Evolutionary conservation across 805 yeast genomes (phyloP).

Genomic region (Schwanniomyces pseudopolymorphus): DNA sequence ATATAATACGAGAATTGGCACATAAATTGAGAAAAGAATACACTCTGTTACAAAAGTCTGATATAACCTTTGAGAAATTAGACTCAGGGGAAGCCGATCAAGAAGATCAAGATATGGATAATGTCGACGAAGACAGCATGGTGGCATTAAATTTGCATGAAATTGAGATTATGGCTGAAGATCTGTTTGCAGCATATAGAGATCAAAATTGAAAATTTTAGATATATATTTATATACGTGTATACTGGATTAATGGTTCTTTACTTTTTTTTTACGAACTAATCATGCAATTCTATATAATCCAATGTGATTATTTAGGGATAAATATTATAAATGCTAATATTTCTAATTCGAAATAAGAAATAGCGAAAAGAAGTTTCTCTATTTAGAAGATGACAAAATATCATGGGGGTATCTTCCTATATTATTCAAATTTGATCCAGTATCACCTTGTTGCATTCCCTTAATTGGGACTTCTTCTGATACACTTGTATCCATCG

Average conservation of each 20-base stretch:
- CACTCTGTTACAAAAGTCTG: constrained; percentile 37
- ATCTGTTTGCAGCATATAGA: constrained; percentile 18
- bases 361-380: not conserved
- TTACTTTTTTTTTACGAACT: not conserved
- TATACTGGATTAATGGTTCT: not conserved
- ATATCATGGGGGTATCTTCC: constrained; percentile 31
- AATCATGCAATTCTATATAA: constrained; percentile 1
- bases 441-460: not conserved
- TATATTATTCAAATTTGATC: constrained; percentile 19
- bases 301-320: constrained; percentile 4
- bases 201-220: not conserved
- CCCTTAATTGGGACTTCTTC: constrained; percentile 3
- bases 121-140: constrained; percentile 29
- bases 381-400: constrained; percentile 14
- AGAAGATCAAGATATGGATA: constrained; percentile 5
- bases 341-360: not conserved
- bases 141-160: constrained; percentile 51
- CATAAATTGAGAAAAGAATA: constrained; percentile 57
- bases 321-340: not conserved
- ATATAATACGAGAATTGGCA: constrained; percentile 59
- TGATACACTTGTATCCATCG: constrained; percentile 13
- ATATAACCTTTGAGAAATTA: constrained; percentile 56
- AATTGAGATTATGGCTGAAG: constrained; percentile 59
- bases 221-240: not conserved
- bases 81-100: constrained; percentile 14